Percentiles rank a stretch among this genome's conserved stretches.
Evolutionary conservation across 1,139 yeast species (phyloP).

Genomic region (Pichia sp.): DNA sequence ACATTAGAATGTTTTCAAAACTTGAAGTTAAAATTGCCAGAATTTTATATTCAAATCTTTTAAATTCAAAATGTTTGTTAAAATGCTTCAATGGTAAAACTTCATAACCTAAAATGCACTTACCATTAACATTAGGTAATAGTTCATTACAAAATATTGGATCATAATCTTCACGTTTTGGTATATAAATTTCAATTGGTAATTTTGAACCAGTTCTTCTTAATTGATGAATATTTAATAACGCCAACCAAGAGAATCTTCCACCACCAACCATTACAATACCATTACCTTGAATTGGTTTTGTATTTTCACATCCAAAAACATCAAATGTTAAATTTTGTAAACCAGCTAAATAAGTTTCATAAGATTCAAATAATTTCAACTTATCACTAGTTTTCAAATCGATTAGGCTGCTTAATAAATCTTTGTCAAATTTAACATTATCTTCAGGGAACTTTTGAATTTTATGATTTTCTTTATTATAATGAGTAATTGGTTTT

Average conservation of each 20-base stretch:
- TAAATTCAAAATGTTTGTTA: slow-evolving; percentile 33
- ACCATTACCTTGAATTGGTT: slow-evolving; percentile 38
- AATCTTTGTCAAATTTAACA: slow-evolving; percentile 27
- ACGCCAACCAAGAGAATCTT: slow-evolving; percentile 47
- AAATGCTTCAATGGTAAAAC: slow-evolving; percentile 25
- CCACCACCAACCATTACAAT: slow-evolving; percentile 62
- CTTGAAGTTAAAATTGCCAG: slow-evolving; percentile 53
- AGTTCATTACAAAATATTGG: slow-evolving; percentile 39
- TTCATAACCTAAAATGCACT: slow-evolving; percentile 32
- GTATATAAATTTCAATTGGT: slow-evolving; percentile 58
- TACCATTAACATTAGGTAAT: slow-evolving; percentile 40
- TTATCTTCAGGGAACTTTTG: slow-evolving; percentile 32
- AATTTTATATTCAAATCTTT: slow-evolving; percentile 57
- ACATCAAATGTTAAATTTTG: slow-evolving; percentile 14
- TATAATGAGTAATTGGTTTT: slow-evolving; percentile 24
- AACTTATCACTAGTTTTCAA: slow-evolving; percentile 20
- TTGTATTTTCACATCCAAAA: slow-evolving; percentile 18
- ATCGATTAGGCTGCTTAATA: slow-evolving; percentile 26
- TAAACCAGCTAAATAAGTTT: slow-evolving; percentile 17
- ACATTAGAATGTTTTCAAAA: slow-evolving; percentile 52
- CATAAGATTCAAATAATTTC: slow-evolving; percentile 26
- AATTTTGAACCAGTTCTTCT: slow-evolving; percentile 46
- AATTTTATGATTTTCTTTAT: slow-evolving; percentile 25
- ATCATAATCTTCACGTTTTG: slow-evolving; percentile 45
- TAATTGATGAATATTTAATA: slow-evolving; percentile 46